phyloP scores from a whole-genome alignment of 345 rosid genomes.

The Syzygium oleosum region DNA sequence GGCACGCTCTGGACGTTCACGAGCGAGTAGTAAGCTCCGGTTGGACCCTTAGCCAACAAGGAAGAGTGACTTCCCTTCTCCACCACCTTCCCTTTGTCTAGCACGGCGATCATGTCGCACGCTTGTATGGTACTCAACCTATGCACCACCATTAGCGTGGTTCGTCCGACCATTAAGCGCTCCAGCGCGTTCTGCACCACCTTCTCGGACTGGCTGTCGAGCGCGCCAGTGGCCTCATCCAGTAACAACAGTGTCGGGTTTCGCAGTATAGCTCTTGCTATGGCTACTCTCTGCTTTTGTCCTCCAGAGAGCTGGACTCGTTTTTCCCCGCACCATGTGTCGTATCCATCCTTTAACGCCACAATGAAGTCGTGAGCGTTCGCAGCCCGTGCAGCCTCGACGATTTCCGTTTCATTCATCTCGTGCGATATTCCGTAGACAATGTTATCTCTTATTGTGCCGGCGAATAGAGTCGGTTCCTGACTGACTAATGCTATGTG shows the following conservation, averaged over 20 bases:
- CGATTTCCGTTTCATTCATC: conserved; percentile 32
- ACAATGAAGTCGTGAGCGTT: conserved; percentile 64
- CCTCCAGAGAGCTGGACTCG: conserved; percentile 67
- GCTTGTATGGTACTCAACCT: conserved; percentile 44
- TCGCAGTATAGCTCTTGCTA: conserved; percentile 52
- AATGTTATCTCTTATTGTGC: conserved; percentile 59
- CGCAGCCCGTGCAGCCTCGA: conserved; percentile 48
- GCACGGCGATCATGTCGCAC: conserved; percentile 43
- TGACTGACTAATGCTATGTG: conserved; percentile 69
- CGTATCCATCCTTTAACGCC: conserved; percentile 35
- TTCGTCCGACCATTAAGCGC: conserved; percentile 52
- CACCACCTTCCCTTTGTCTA: conserved; percentile 47
- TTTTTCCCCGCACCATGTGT: conserved; percentile 50
- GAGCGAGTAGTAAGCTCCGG: conserved; percentile 48
- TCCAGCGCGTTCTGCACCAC: conserved; percentile 58
- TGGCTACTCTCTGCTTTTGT: conserved; percentile 61
- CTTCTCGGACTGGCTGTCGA: conserved; percentile 54
- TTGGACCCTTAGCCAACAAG: conserved; percentile 40
- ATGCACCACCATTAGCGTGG: conserved; percentile 65
- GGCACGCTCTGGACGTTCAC: conserved; percentile 27
- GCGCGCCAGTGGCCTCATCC: conserved; percentile 68
- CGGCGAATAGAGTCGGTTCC: conserved; percentile 55
- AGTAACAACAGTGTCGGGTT: conserved; percentile 37
- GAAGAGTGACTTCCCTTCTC: conserved; percentile 57
- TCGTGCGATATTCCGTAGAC: conserved; percentile 26